Evolutionary conservation across 495 filamentous ascomycete species (phyloP), one percentile per base, ranked within the genome.

Genomic region (Neurospora sp.): DNA sequence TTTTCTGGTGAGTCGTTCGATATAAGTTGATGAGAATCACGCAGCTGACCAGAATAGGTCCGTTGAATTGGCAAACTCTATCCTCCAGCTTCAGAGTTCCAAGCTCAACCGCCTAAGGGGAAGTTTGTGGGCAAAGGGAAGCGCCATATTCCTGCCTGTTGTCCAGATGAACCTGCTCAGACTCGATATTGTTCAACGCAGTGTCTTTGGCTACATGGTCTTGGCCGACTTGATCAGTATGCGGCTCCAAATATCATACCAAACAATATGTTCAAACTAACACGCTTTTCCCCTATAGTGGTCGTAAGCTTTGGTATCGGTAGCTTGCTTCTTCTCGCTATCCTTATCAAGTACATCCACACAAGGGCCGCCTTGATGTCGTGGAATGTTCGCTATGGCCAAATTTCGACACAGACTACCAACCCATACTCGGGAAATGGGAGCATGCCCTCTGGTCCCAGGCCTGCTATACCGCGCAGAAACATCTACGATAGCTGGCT

Each of bases 401-500:
- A 76, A 39, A 44, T 73, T 16, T 35, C 76, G 3, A 69, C 70
- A 38, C 77, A 75, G 16, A 75, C 76, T 38, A 72, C 76, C 69
- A 60, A 54, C 39, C 70, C 27, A 18, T 54, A 70, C 39, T 35
- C 69, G 14, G 27, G 71, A 27, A n/a, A 14, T 18, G 35, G 66
- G 42, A 71, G 14, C 39, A 20, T 60, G 6, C n/a, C 39, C 5
- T 6, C 27, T n/a, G 73, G 74, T 31, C 69, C 74, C 7, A 73
- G 46, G 77, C 66, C 70, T 73, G 20, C 49, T 3, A 37, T 41
- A 38, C 39, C 23, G 16, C 70, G 23, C 20, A 74, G 76, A 44
- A 79, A 73, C 74, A 84, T 85, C n/a, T 87, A 87, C 70, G 85
- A 86, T 76, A 79, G 78, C 18, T 85, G 84, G 79, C 78, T 86